phyloP scores from a whole-genome alignment of 768 basidiomycete genomes.

The Lentinula edodes region DNA sequence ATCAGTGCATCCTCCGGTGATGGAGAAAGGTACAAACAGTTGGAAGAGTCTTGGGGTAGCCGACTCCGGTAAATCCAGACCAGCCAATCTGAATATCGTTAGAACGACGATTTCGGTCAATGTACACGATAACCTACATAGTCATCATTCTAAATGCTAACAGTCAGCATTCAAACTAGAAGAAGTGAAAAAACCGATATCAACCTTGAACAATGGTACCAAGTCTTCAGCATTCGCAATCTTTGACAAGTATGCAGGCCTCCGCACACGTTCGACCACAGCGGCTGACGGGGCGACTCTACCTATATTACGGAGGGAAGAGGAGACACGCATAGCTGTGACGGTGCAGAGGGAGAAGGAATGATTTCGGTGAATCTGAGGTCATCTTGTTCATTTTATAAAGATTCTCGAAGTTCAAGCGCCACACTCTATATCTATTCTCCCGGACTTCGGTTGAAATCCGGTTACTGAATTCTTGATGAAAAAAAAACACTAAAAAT shows the following conservation, averaged over 20 bases:
- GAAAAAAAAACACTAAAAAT: no score
- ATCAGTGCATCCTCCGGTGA: neutral
- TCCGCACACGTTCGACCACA: conserved; percentile 35
- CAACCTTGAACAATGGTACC: conserved; percentile 36
- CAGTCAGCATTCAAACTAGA: neutral
- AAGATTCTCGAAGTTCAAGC: neutral
- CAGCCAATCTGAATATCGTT: conserved; percentile 37
- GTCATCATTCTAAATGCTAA: conserved; percentile 31
- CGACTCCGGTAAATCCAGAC: conserved; percentile 47
- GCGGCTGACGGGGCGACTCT: conserved; percentile 23
- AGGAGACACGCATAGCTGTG: conserved; percentile 24
- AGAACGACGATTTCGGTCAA: neutral
- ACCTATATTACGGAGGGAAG: conserved; percentile 21
- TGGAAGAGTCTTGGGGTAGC: conserved; percentile 42
- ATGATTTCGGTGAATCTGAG: neutral
- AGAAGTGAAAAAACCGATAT: neutral
- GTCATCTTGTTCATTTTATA: neutral
- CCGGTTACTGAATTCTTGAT: no score
- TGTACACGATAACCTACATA: conserved; percentile 27
- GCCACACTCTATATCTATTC: neutral
- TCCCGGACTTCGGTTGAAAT: neutral
- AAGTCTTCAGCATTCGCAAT: conserved; percentile 32
- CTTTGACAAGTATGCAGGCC: conserved; percentile 31
- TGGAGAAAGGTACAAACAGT: conserved; percentile 23
- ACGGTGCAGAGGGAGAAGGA: neutral